Conservation (phyloP, 2,329 filamentous ascomycete species). For the Monilinia fructigena region DNA sequence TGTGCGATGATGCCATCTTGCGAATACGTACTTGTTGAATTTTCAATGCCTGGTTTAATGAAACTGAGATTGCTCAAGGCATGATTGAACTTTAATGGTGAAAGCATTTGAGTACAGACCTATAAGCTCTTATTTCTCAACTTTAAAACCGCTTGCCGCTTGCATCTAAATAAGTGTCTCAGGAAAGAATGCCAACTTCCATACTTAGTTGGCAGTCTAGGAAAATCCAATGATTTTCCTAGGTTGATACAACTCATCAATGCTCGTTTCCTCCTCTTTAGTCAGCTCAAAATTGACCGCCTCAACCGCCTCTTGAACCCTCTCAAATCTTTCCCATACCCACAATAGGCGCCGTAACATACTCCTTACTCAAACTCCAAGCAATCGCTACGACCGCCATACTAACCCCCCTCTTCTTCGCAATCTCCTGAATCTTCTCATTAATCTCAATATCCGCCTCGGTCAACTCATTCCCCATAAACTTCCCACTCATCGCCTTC, state of each 20-base stretch:
- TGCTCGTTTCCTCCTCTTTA: slow-evolving; percentile 52
- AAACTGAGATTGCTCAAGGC: not conserved
- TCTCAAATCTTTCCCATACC: slow-evolving; percentile 48
- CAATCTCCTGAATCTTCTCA: slow-evolving; percentile 41
- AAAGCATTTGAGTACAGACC: too few species aligned
- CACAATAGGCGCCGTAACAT: slow-evolving; percentile 49
- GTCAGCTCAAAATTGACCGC: slow-evolving; percentile 45
- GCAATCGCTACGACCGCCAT: slow-evolving; percentile 61
- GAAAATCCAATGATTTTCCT: not conserved
- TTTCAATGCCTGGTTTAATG: not conserved
- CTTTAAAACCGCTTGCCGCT: not conserved
- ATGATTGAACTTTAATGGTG: too few species aligned
- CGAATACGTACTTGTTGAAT: not conserved
- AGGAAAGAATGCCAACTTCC: not conserved
- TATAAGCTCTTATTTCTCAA: too few species aligned
- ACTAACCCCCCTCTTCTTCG: slow-evolving; percentile 53
- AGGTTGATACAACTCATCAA: slow-evolving; percentile 46
- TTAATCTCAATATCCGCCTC: slow-evolving; percentile 35
- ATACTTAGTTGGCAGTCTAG: not conserved
- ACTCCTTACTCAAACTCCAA: slow-evolving; percentile 48
- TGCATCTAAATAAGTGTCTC: too few species aligned
- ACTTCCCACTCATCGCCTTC: slow-evolving; percentile 24
- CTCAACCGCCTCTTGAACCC: slow-evolving; percentile 55
- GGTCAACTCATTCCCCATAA: slow-evolving; percentile 25
- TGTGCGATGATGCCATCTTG: not conserved